These are phyloP conservation scores for Pelargonium nanum DNA, from an alignment of 345 rosid genomes.

Conservation along the genomic window DNA sequence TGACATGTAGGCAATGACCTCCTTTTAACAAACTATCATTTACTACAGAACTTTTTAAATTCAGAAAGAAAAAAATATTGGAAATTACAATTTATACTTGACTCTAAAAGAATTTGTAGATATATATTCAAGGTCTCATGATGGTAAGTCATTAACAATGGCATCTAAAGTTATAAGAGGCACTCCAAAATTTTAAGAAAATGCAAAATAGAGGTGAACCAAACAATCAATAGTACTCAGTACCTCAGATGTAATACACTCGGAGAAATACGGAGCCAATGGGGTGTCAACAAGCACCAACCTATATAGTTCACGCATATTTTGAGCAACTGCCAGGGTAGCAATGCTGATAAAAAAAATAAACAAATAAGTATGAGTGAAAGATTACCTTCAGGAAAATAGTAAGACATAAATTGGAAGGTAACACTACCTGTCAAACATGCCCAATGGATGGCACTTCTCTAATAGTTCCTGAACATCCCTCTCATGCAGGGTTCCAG, in stretches of 20 bases:
- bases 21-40: too few relatives aligned
- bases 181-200: neutral
- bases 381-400: neutral
- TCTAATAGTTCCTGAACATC: slow-evolving; percentile 95
- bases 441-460: slow-evolving; percentile 99
- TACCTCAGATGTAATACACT: slow-evolving; percentile 97
- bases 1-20: too few relatives aligned
- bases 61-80: too few relatives aligned
- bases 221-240: neutral
- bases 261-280: slow-evolving; percentile 94
- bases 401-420: neutral
- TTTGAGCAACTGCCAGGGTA: slow-evolving; percentile 95
- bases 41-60: too few relatives aligned
- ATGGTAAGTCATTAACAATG: too few relatives aligned
- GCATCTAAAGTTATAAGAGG: neutral
- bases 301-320: slow-evolving; percentile 94
- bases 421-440: slow-evolving; percentile 82
- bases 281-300: slow-evolving; percentile 99
- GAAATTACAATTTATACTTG: too few relatives aligned
- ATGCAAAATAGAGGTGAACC: neutral
- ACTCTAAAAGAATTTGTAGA: too few relatives aligned
- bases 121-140: too few relatives aligned
- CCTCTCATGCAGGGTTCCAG: slow-evolving; percentile 97
- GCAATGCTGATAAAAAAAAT: slow-evolving; percentile 45
- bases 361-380: neutral